A percentile compares a stretch with the other conserved stretches of the same genome.
These are phyloP conservation scores for Leucocoprinus leucothites DNA, from an alignment of 768 basidiomycete genomes.

Conservation along the genomic window DNA sequence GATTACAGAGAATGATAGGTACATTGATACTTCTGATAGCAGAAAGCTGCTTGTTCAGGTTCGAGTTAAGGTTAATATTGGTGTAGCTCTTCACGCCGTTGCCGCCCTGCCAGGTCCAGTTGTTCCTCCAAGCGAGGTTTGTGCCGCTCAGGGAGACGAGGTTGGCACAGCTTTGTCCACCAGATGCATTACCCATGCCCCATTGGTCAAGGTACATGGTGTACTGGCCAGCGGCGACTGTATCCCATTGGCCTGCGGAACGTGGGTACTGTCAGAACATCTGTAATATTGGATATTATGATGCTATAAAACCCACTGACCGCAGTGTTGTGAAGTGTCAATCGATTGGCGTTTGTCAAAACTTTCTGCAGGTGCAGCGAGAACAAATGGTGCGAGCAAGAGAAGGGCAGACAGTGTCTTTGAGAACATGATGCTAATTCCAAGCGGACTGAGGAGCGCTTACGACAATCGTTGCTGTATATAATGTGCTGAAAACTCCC, in stretches of 20 bases:
- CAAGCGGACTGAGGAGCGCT: not conserved
- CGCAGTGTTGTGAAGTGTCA: conserved; percentile 38
- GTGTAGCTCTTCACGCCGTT: conserved; percentile 59
- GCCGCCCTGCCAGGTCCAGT: conserved; percentile 53
- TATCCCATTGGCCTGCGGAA: conserved; percentile 49
- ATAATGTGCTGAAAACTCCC: not conserved
- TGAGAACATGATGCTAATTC: conserved; percentile 16
- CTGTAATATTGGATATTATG: no score
- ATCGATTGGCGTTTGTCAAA: conserved; percentile 26
- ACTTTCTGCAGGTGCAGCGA: conserved; percentile 27
- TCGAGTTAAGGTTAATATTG: conserved; percentile 48
- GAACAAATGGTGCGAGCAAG: conserved; percentile 25
- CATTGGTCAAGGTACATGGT: conserved; percentile 48
- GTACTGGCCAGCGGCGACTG: conserved; percentile 42
- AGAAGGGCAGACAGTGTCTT: conserved; percentile 26
- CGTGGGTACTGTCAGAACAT: not conserved
- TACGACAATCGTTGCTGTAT: not conserved
- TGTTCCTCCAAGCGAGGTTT: conserved; percentile 47
- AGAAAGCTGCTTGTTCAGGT: conserved; percentile 50
- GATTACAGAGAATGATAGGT: conserved; percentile 17
- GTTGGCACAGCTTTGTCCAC: conserved; percentile 51
- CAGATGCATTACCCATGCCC: conserved; percentile 35
- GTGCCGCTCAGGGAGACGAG: conserved; percentile 39
- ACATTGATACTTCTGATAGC: conserved; percentile 57
- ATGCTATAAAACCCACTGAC: conserved; percentile 17